Evolutionary conservation across 805 yeast genomes (phyloP).

Genomic region (Blastobotrys terrestris): DNA sequence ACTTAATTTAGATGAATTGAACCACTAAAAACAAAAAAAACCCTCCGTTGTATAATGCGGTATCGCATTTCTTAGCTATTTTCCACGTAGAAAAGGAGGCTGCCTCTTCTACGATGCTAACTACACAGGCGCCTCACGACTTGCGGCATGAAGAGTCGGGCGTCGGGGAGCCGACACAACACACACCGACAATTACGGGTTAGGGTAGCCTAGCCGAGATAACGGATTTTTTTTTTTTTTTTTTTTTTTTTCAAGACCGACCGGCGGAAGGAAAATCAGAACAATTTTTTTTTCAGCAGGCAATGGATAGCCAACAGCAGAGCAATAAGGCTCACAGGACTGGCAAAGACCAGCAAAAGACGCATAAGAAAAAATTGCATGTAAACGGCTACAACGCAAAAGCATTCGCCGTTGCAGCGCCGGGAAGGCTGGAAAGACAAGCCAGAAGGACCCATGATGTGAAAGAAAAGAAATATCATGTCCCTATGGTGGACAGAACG

Average conservation of each 20-base stretch:
- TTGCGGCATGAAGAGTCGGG: too few species aligned
- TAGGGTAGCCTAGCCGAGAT: neutral
- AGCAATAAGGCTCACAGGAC: slow-evolving; percentile 80
- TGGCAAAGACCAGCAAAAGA: slow-evolving; percentile 39
- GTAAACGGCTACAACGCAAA: slow-evolving; percentile 80
- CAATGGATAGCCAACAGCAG: slow-evolving; percentile 36
- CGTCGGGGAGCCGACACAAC: too few species aligned
- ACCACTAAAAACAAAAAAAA: too few species aligned
- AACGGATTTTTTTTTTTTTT: neutral
- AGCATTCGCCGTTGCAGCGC: slow-evolving; percentile 78
- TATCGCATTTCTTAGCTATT: too few species aligned
- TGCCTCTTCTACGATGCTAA: too few species aligned
- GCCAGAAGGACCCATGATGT: slow-evolving; percentile 80
- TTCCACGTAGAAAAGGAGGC: too few species aligned
- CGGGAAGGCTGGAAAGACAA: slow-evolving; percentile 76
- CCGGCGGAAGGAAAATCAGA: neutral
- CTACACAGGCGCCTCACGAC: too few species aligned
- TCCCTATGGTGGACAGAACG: slow-evolving; percentile 95
- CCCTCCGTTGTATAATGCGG: too few species aligned
- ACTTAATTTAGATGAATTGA: too few species aligned
- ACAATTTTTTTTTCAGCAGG: neutral
- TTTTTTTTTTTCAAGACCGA: neutral
- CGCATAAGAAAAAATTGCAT: slow-evolving; percentile 83
- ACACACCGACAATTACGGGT: neutral
- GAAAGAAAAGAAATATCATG: slow-evolving; percentile 80